Percentiles rank a stretch among this genome's conserved stretches.
Conservation (phyloP, 768 basidiomycete genomes). For the Mycena polygramma region DNA sequence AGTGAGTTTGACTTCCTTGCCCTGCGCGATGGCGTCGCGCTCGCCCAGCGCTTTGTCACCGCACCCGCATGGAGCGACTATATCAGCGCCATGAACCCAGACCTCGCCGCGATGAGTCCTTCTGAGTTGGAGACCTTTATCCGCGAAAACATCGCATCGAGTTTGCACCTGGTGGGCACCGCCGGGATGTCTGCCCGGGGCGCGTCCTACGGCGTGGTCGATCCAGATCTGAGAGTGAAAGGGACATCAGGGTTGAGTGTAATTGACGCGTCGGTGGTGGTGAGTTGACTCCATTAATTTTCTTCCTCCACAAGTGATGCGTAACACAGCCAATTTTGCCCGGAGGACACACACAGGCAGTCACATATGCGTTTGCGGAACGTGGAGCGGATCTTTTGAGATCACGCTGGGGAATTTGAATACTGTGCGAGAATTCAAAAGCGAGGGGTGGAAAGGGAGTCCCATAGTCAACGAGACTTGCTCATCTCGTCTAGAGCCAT, state of each 20-base stretch:
- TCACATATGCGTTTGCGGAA: conserved; percentile 2
- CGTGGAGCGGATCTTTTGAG: not conserved
- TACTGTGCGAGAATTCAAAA: no score
- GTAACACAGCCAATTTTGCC: not conserved
- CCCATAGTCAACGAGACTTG: no score
- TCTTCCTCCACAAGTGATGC: not conserved
- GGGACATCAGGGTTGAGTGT: conserved; percentile 1
- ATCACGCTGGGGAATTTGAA: not conserved
- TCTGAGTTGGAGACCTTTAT: not conserved
- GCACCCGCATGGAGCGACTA: not conserved
- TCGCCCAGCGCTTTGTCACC: not conserved
- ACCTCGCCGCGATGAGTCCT: not conserved
- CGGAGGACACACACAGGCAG: not conserved
- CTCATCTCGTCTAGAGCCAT: no score
- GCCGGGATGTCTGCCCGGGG: conserved; percentile 17
- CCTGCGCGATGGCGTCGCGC: not conserved
- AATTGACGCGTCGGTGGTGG: conserved; percentile 3
- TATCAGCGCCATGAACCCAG: not conserved
- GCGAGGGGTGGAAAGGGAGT: no score
- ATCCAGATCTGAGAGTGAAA: conserved; percentile 14
- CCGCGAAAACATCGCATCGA: not conserved
- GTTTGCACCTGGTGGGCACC: conserved; percentile 3
- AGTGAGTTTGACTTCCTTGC: conserved; percentile 1
- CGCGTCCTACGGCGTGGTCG: conserved; percentile 13
- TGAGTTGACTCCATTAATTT: not conserved